Base-by-base conservation (phyloP, 2,329 filamentous ascomycete genomes). In the Rosellinia necatrix region DNA sequence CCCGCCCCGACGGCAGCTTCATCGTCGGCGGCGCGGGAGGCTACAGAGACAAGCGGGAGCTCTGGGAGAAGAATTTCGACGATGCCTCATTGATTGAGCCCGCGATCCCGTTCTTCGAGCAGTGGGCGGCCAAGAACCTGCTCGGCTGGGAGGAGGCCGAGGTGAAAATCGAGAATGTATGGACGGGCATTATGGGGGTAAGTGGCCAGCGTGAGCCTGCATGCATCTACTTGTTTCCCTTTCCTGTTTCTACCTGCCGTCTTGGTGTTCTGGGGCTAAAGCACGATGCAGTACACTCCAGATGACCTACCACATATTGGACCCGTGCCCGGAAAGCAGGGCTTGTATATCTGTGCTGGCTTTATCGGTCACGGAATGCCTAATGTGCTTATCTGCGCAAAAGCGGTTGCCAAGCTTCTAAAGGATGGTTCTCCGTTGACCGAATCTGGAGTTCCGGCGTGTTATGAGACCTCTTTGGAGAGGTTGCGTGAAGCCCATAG, bases 111-210 rank as follows among this genome's bases (percentile, higher is more conserved):
- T 77, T 81, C 63, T 83, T 80, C 58, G 70, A 77, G 19, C 70
- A 70, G 0, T 80, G 79, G 50, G 81, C 82, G 75, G 75, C 78
- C 56, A 66, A 71, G 4, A 72, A 73, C 43, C 81, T 81, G 51
- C 65, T 58, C 1, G 80, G 79, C 0, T 83, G 79, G 80, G 76
- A 81, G 43, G 60, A 74, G 3, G 76, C 69, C 17, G 69, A 67
- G 4, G 76, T 74, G 4, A 46, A 66, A 43, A 60, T 68, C 1
- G 48, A 68, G 21, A 63, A 64, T 1, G 59, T 75, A 1, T 76
- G 73, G 73, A 71, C 71, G 32, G 71, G 70, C 0, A 66, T 69
- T 38, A 62, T 67, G 64, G 64, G 64, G 4, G 64, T 68, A 49
- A 65, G 64, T 62, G 3, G 8, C n/a, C n/a, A n/a, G n/a, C n/a